phyloP scores from a whole-genome alignment of 352 stramenopile genomes.

The Bremia lactucae region DNA sequence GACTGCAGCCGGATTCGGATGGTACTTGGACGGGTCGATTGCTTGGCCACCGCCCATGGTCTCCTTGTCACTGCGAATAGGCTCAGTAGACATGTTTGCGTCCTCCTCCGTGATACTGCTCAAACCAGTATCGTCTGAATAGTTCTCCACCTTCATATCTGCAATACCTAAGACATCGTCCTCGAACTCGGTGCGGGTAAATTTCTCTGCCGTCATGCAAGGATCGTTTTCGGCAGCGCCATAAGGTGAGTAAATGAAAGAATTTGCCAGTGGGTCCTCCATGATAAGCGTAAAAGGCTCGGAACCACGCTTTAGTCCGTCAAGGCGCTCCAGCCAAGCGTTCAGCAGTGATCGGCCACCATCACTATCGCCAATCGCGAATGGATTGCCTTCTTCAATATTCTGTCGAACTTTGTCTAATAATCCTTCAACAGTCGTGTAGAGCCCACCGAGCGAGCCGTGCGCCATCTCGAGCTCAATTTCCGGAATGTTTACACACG shows the following conservation, averaged over 20 bases:
- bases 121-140: slow-evolving; percentile 24
- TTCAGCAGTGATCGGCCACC: slow-evolving; percentile 47
- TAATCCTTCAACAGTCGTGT: slow-evolving; percentile 90
- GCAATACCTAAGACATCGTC: slow-evolving; percentile 88
- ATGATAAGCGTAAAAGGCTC: slow-evolving; percentile 86
- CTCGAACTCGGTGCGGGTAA: slow-evolving; percentile 81
- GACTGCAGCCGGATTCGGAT: slow-evolving; percentile 50
- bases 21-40: slow-evolving; percentile 45
- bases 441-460: slow-evolving; percentile 83
- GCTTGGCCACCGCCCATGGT: slow-evolving; percentile 43
- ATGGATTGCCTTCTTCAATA: slow-evolving; percentile 73
- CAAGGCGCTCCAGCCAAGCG: slow-evolving; percentile 38
- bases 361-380: slow-evolving; percentile 71
- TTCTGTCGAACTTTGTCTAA: slow-evolving; percentile 78
- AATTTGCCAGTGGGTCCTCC: slow-evolving; percentile 86
- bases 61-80: slow-evolving; percentile 51
- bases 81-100: slow-evolving; percentile 17
- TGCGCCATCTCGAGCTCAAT: slow-evolving; percentile 86
- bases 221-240: slow-evolving; percentile 42
- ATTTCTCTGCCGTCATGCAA: slow-evolving; percentile 73
- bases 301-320: slow-evolving; percentile 43
- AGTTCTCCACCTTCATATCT: slow-evolving; percentile 89
- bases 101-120: slow-evolving; percentile 31
- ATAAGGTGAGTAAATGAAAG: slow-evolving; percentile 76
- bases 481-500: slow-evolving; percentile 80